These are phyloP conservation scores for Corchorus capsularis DNA, from an alignment of 345 rosid species.

Conservation along the genomic window DNA sequence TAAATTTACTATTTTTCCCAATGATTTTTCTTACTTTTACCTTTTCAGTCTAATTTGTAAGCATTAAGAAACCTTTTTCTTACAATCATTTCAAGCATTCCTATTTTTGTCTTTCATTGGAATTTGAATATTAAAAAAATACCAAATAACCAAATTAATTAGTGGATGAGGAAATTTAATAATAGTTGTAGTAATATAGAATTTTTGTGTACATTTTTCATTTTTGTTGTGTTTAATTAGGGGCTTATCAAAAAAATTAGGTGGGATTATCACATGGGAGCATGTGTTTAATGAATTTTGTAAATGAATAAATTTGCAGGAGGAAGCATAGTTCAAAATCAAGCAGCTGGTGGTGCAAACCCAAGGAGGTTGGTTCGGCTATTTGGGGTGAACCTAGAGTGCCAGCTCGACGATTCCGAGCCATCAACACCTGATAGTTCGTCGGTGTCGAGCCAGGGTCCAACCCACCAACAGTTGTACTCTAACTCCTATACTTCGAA, in stretches of 20 bases:
- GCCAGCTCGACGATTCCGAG: slow-evolving; percentile 60
- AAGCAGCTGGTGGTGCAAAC: slow-evolving; percentile 41
- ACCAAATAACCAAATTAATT: too few species aligned
- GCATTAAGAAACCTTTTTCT: background rate
- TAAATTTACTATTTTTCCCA: background rate
- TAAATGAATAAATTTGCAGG: slow-evolving; percentile 20
- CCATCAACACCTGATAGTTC: slow-evolving; percentile 69
- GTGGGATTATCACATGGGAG: slow-evolving; percentile 4
- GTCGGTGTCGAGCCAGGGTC: slow-evolving; percentile 41
- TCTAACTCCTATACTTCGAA: slow-evolving; percentile 39
- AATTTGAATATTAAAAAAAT: too few species aligned
- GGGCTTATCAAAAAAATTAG: background rate
- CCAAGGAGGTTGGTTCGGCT: slow-evolving; percentile 70
- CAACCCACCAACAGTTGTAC: slow-evolving; percentile 33
- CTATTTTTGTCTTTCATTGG: too few species aligned
- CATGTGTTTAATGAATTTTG: background rate
- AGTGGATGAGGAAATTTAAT: too few species aligned
- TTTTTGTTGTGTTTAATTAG: background rate
- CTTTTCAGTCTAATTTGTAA: background rate
- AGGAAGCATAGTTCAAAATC: slow-evolving; percentile 33
- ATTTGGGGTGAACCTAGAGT: slow-evolving; percentile 91
- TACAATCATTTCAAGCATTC: background rate
- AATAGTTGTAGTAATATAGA: too few species aligned
- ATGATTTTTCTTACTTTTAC: too few species aligned
- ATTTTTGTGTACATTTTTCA: too few species aligned